Base-by-base conservation (phyloP, 139 green algal genomes). In the Chlorella sorokiniana region DNA sequence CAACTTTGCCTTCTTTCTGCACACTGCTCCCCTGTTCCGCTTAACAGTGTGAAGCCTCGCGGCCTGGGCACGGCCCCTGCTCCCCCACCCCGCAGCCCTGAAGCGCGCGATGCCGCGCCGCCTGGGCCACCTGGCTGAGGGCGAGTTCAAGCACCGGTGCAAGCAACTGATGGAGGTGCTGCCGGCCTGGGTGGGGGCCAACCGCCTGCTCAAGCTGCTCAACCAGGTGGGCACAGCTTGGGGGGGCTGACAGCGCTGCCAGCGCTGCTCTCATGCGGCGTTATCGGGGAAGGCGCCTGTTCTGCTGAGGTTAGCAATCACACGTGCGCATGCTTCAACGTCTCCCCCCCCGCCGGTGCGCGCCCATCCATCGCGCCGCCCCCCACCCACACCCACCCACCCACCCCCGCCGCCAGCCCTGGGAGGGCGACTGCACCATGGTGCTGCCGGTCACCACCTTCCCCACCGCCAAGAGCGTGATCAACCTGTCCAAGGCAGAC, bases 361-460 rank as follows among this genome's bases (percentile, higher is more conserved):
- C n/a, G n/a, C n/a, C n/a, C n/a, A n/a, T n/a, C n/a, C n/a, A n/a
- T n/a, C n/a, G n/a, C n/a, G n/a, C n/a, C n/a, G n/a, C n/a, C n/a
- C n/a, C n/a, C n/a, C n/a, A n/a, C n/a, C n/a, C n/a, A n/a, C n/a
- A n/a, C n/a, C 31, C 45, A 16, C 16, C 4, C 31, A 1, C 71
- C 33, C 22, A 5, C 31, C 16, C 22, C 52, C 25, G 33, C 45
- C 33, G 10, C 35, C 42, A 97, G 91, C 88, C 91, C 1, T 98
- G 95, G 95, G 94, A 98, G 86, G 95, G 95, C 11, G 95, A 98
- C 81, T 89, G 97, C 48, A 98, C 95, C 52, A 94, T 98, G 78
- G 92, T 94, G 45, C 89, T 96, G 83, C 93, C 93, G 2, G 52
- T 79, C 51, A 79, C 73, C 6, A 79, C 73, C 54, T 48, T 79